A percentile compares a stretch with the other conserved stretches of the same genome.
Conservation (phyloP, 352 stramenopile genomes). For the Phytophthora chlamydospora region DNA sequence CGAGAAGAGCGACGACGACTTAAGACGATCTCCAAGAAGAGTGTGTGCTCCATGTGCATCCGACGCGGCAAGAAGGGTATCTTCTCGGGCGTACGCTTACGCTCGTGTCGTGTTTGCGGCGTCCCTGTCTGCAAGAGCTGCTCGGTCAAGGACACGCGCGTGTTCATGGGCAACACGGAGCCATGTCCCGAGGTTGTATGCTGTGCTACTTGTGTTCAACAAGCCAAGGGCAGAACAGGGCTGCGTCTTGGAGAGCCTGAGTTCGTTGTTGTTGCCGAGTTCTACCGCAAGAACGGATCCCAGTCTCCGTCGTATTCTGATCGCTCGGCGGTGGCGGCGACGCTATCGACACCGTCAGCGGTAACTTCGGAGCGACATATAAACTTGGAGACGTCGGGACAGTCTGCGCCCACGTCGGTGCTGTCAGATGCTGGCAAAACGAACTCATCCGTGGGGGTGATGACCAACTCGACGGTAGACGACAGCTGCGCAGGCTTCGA, state of each 20-base stretch:
- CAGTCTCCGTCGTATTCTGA: constrained; percentile 7
- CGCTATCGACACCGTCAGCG: constrained; percentile 13
- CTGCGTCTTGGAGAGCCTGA: constrained; percentile 28
- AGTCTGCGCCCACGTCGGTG: constrained; percentile 9
- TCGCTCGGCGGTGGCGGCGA: constrained; percentile 6
- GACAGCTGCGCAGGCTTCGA: constrained; percentile 29
- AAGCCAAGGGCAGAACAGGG: constrained; percentile 34
- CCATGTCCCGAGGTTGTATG: constrained; percentile 28
- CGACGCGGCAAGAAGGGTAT: constrained; percentile 20
- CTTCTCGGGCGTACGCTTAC: constrained; percentile 26
- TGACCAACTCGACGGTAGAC: constrained; percentile 27
- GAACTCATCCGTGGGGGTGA: constrained; percentile 16
- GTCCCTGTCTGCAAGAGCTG: constrained; percentile 50
- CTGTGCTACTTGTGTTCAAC: constrained; percentile 40
- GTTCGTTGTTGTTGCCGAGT: constrained; percentile 36
- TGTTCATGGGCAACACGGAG: constrained; percentile 38
- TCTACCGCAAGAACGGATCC: constrained; percentile 18
- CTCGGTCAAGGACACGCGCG: constrained; percentile 47
- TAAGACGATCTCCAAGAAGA: constrained; percentile 24
- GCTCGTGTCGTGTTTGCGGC: constrained; percentile 49
- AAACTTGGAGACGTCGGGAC: constrained; percentile 4
- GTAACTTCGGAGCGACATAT: constrained; percentile 10
- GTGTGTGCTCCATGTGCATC: constrained; percentile 42
- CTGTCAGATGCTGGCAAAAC: constrained; percentile 13
- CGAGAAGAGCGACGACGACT: constrained; percentile 11